Base-by-base conservation (phyloP, 1,284 basidiomycete species). In the Naganishia cerealis region DNA sequence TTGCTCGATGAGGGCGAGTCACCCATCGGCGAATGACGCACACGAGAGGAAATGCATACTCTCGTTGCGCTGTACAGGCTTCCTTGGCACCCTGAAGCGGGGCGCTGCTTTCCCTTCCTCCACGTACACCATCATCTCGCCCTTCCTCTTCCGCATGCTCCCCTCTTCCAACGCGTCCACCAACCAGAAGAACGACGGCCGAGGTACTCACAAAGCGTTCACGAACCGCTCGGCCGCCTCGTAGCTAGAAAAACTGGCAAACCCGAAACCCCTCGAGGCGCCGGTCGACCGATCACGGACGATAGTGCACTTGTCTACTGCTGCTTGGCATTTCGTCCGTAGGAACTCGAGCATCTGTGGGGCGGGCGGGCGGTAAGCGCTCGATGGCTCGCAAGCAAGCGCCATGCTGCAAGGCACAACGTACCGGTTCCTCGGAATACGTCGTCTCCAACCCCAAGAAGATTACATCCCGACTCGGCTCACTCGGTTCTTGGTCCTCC, bases 251-350 rank as follows among this genome's bases (percentile, higher is more conserved):
- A 97, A 96, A 80, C 92, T 89, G 73, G 91, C 93, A 80, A 97
- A 97, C 62, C 92, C 94, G 78, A 94, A 95, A 75, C 90, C 89
- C 82, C 94, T 94, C 66, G 91, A 93, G 71, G 85, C 81, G 85
- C 92, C 92, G 87, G 91, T 88, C 85, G 86, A 85, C 86, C 90
- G 89, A 81, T 96, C 94, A 84, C 90, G 87, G 79, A 94, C 93
- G 73, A 97, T 92, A 75, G 91, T 94, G 75, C 91, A 90, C 72
- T 75, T 73, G 48, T 82, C 81, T 56, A 83, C 71, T 10, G 71
- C 62, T 8, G 78, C 78, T 48, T 75, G 68, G 71, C 87, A 87
- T 77, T 89, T 85, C 70, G 84, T 85, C 68, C 86, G 83, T 71
- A 94, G 86, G 80, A 87, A 91, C 67, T 87, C 86, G 82, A 89